Evolutionary conservation across 192 early-diverging fungal species (phyloP), one percentile per base, ranked within the genome.

Genomic region (Phlyctochytrium bullatum): DNA sequence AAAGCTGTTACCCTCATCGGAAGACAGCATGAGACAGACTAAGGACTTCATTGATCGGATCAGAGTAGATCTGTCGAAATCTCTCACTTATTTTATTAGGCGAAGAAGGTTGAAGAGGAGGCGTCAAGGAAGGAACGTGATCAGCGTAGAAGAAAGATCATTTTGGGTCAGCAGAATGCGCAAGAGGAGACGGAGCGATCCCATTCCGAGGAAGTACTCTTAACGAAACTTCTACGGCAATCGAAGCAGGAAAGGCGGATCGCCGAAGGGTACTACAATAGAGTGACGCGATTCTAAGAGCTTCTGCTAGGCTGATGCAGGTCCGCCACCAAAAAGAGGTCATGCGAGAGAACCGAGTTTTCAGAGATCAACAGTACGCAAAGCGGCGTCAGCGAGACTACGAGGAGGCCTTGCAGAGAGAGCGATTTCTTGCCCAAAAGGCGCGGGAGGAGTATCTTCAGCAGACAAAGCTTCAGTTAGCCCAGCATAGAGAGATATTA

Each of bases 161-260:
- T 85, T 6, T 64, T 87, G n/a, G 69, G 68, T 1, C 76, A 85
- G 31, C 77, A 84, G 51, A 40, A 72, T 12, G 65, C 68, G 27
- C 73, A 83, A 56, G 77, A 86, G 50, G 77, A 78, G 36, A 59
- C 67, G 31, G 79, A 86, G 36, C 64, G 61, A 33, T 56, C 69
- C 2, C 74, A 75, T 12, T 36, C 82, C 34, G 81, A 87, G 50
- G 69, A 81, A 27, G 57, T 78, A 20, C 57, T 83, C 23, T 63
- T 82, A 3, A 35, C 76, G 6, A 81, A 80, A 60, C 68, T 87
- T 20, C 58, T 78, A 61, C 67, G 78, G 2, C 78, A 83, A 68
- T 87, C 85, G 6, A 87, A 86, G 71, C 85, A 87, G 64, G 85
- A 87, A 61, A 61, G 83, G 3, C 52, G 85, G 2, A 87, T 87